Conservation (phyloP, 176 grass and related monocot genomes). For the Microstegium vimineum region DNA sequence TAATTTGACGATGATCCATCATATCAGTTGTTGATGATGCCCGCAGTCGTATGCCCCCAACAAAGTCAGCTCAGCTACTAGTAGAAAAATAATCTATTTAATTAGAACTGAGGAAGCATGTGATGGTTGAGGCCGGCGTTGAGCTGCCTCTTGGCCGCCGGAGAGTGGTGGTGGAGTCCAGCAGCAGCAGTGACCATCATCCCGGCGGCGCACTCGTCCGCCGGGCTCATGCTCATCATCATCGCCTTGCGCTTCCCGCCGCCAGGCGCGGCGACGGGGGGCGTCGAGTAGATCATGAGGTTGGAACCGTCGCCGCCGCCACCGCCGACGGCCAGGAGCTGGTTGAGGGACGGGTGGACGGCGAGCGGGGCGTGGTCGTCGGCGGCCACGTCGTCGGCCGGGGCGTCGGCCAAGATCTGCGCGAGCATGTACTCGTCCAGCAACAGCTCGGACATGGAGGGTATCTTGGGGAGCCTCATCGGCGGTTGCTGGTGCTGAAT, state of each 20-base stretch:
- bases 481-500: not conserved
- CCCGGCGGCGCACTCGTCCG: not conserved
- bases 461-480: conserved; percentile 4
- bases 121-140: conserved; percentile 22
- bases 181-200: not conserved
- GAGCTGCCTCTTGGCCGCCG: conserved; percentile 28
- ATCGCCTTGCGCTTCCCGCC: conserved; percentile 20
- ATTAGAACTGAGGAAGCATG: conserved; percentile 42
- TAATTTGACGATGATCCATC: not conserved
- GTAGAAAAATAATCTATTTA: too few relatives aligned
- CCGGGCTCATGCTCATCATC: not conserved
- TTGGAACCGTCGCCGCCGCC: not conserved
- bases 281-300: not conserved
- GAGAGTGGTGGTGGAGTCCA: not conserved
- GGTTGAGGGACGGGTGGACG: conserved; percentile 43
- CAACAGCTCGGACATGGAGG: conserved; percentile 31
- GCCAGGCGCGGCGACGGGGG: not conserved
- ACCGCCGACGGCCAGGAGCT: conserved; percentile 18
- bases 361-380: conserved; percentile 10
- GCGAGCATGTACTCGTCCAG: conserved; percentile 36
- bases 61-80: not conserved
- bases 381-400: not conserved
- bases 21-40: not conserved
- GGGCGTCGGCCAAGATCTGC: conserved; percentile 25
- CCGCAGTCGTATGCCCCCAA: not conserved